phyloP scores from a whole-genome alignment of 768 basidiomycete genomes.

The Sporobolomyces phaffii region DNA sequence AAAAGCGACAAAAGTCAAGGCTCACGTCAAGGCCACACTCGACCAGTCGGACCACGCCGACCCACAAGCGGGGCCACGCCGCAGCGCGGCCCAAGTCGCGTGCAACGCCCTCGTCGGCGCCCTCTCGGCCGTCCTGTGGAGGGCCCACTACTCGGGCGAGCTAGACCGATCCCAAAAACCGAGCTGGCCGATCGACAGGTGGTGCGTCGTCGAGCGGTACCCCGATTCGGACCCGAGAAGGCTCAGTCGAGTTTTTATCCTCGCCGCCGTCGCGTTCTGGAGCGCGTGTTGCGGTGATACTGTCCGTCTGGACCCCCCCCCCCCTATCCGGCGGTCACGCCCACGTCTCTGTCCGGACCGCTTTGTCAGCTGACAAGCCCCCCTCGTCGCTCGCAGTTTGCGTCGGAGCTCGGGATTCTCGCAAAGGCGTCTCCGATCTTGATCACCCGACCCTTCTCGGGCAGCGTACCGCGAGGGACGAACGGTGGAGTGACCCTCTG shows the following conservation, averaged over 20 bases:
- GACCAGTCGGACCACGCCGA: constrained; percentile 65
- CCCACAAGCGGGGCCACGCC: constrained; percentile 55
- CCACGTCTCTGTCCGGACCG: no score
- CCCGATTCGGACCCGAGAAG: background rate
- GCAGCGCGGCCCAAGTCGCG: constrained; percentile 66
- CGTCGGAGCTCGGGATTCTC: constrained; percentile 81
- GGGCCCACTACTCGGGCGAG: constrained; percentile 13
- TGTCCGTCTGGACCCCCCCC: no score
- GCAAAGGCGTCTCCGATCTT: constrained; percentile 60
- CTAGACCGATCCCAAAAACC: no score
- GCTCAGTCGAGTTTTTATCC: constrained; percentile 14
- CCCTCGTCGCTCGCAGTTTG: constrained; percentile 48
- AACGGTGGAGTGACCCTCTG: constrained; percentile 76
- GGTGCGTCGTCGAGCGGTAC: constrained; percentile 12
- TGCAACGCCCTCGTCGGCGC: constrained; percentile 69
- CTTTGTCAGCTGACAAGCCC: no score
- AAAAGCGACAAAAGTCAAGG: constrained; percentile 71
- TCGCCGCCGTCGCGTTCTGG: constrained; percentile 34
- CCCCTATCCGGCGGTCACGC: no score
- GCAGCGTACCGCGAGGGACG: constrained; percentile 74
- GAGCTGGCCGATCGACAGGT: no score
- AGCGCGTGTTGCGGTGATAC: constrained; percentile 35
- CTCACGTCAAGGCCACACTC: constrained; percentile 60
- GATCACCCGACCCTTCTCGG: constrained; percentile 61
- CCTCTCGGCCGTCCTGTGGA: constrained; percentile 61